Base-by-base conservation (phyloP, 768 basidiomycete genomes). In the Lactarius pseudohatsudake region DNA sequence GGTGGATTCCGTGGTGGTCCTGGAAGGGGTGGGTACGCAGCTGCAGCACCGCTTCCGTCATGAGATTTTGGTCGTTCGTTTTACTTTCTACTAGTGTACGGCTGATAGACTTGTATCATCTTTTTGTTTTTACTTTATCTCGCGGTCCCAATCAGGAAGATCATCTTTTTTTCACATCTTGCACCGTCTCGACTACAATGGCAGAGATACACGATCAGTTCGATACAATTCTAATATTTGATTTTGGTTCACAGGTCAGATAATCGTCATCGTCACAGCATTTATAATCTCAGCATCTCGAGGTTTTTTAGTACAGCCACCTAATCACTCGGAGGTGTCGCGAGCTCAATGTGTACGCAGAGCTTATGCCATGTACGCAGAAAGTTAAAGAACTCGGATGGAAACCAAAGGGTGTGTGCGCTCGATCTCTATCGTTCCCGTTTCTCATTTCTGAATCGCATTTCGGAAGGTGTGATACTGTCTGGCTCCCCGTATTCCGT, bases 401-500 rank as follows among this genome's bases (percentile, higher is more conserved):
- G 85, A 94, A 91, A 75, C 97, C 97, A 0, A 96, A 95, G 81
- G 97, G 96, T 94, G 36, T 26, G 70, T 62, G 22, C 60, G 20
- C 40, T 40, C 45, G 36, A 15, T 16, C 22, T 60, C 22, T 32
- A 2, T 59, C 53, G 22, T 15, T 53, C n/a, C n/a, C 20, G 41
- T 53, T 9, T 41, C n/a, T 30, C 20, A 34, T 53, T 28, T 45
- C 26, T 20, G 18, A 15, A 36, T 40, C 32, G 34, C 9, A 59
- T 61, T 8, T 28, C n/a, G 10, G 38, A 68, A 90, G 96, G 96
- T 64, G 90, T 99, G 76, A 98, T 98, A 73, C 84, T 99, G 45
- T 98, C 96, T 45, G 97, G 97, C 53, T 98, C 97, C 1, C 97
- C 97, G 0, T 98, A 96, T 79, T 98, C 96, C 38, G 97, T 98